These are phyloP conservation scores for Lachnellula subtilissima DNA, from an alignment of 2,329 filamentous ascomycete species.

Conservation along the genomic window DNA sequence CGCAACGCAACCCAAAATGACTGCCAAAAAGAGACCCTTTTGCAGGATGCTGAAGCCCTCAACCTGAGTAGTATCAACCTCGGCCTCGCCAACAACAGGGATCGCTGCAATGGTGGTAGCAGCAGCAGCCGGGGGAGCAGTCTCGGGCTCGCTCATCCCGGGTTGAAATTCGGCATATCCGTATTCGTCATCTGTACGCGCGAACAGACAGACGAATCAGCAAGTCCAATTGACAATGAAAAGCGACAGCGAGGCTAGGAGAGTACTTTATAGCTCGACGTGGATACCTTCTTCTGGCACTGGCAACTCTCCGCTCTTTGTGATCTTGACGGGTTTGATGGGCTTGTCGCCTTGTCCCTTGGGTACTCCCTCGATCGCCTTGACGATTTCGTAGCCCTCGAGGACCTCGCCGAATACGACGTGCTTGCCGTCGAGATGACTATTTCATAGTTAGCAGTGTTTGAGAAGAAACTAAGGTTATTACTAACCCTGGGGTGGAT, in stretches of 20 bases:
- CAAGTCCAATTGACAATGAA: slow-evolving; percentile 20
- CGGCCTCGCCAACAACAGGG: slow-evolving; percentile 16
- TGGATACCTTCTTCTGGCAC: slow-evolving; percentile 90
- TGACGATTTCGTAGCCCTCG: slow-evolving; percentile 76
- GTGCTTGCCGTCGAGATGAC: slow-evolving; percentile 79
- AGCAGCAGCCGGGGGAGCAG: slow-evolving; percentile 5
- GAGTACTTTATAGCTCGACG: slow-evolving; percentile 68
- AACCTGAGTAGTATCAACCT: slow-evolving; percentile 18
- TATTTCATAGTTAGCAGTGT: slow-evolving; percentile 31
- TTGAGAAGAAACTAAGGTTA: not conserved
- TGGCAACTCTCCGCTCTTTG: slow-evolving; percentile 77
- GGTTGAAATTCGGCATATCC: slow-evolving; percentile 29
- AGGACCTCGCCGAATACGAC: slow-evolving; percentile 87
- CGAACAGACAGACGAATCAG: slow-evolving; percentile 27
- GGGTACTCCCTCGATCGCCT: slow-evolving; percentile 69
- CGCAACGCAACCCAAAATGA: slow-evolving; percentile 43
- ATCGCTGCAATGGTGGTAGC: slow-evolving; percentile 15
- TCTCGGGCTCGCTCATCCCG: slow-evolving; percentile 25
- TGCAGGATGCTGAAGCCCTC: slow-evolving; percentile 41
- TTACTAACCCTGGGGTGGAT: slow-evolving; percentile 65
- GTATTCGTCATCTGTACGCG: slow-evolving; percentile 26
- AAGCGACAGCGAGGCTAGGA: slow-evolving; percentile 13
- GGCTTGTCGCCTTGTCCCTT: slow-evolving; percentile 68
- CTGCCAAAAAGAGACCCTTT: slow-evolving; percentile 47
- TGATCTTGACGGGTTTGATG: slow-evolving; percentile 64